Evolutionary conservation across 805 yeast species (phyloP).

Genomic region (Candida saitoana): DNA sequence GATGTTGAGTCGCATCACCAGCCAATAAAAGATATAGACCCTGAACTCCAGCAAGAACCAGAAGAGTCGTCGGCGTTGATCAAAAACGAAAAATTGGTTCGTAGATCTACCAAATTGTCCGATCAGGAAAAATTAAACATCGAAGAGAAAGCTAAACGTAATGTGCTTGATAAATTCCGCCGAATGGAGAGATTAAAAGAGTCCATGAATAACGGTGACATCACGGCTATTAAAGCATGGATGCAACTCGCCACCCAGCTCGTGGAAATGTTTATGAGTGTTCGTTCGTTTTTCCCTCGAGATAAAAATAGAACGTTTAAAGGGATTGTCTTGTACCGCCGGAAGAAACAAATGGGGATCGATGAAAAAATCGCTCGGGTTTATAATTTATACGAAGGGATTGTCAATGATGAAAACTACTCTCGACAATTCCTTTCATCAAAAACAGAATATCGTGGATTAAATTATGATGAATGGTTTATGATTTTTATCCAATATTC

Average conservation of each 20-base stretch:
- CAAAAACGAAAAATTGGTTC: conserved; percentile 11
- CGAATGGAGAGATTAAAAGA: conserved; percentile 50
- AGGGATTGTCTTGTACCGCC: conserved; percentile 60
- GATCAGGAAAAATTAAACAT: conserved; percentile 50
- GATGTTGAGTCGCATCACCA: conserved; percentile 42
- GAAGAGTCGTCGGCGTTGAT: conserved; percentile 13
- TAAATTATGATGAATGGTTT: conserved; percentile 80
- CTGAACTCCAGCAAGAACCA: conserved; percentile 7
- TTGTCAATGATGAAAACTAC: conserved; percentile 24
- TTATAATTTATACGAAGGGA: conserved; percentile 59
- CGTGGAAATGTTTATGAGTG: conserved; percentile 76
- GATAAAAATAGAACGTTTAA: conserved; percentile 68
- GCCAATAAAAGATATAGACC: conserved; percentile 1
- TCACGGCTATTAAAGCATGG: conserved; percentile 74
- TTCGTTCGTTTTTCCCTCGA: conserved; percentile 71
- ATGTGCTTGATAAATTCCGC: conserved; percentile 52
- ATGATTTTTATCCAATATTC: conserved; percentile 77
- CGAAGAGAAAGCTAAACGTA: conserved; percentile 55
- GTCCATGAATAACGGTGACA: conserved; percentile 35
- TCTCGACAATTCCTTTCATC: conserved; percentile 42
- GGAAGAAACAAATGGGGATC: conserved; percentile 58
- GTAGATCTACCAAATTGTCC: conserved; percentile 19
- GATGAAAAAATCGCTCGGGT: conserved; percentile 72
- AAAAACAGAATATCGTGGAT: conserved; percentile 64
- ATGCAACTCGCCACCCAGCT: conserved; percentile 76